Conservation (phyloP, 129 eudicot genomes). For the Centaurea solstitialis region DNA sequence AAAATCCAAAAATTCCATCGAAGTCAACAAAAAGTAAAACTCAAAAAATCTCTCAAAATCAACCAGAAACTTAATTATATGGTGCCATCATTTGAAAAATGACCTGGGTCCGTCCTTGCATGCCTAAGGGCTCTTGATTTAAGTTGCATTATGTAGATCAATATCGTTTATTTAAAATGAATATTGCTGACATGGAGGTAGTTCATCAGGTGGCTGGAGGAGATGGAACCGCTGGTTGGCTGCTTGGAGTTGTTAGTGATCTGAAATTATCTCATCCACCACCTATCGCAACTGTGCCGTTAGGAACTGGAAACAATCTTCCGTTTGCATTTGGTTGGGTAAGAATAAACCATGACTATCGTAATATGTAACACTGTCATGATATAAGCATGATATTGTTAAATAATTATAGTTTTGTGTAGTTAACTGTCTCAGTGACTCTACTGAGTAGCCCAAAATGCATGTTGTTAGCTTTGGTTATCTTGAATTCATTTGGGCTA, state of each 20-base stretch:
- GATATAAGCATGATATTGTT: background rate
- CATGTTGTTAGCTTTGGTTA: background rate
- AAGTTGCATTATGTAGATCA: background rate
- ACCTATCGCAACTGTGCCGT: slow-evolving; percentile 87
- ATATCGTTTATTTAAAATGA: background rate
- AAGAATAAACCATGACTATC: slow-evolving; percentile 19
- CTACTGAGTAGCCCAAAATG: background rate
- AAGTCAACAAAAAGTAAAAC: no score
- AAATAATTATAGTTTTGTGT: background rate
- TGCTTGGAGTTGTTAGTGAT: slow-evolving; percentile 92
- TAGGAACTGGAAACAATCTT: slow-evolving; percentile 94
- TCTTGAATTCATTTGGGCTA: background rate
- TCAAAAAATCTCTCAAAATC: no score
- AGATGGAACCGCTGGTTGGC: slow-evolving; percentile 98
- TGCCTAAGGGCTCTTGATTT: background rate
- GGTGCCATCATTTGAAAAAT: no score
- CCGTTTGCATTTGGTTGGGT: slow-evolving; percentile 99
- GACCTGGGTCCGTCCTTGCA: no score
- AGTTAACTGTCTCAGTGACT: background rate
- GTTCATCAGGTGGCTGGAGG: slow-evolving; percentile 78
- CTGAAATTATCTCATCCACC: slow-evolving; percentile 77
- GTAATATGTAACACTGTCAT: background rate
- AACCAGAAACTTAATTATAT: no score
- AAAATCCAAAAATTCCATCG: no score
- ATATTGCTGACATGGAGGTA: slow-evolving; percentile 12